Evolutionary conservation across 2,329 filamentous ascomycete genomes (phyloP).

Genomic region (Didymella glomerata): DNA sequence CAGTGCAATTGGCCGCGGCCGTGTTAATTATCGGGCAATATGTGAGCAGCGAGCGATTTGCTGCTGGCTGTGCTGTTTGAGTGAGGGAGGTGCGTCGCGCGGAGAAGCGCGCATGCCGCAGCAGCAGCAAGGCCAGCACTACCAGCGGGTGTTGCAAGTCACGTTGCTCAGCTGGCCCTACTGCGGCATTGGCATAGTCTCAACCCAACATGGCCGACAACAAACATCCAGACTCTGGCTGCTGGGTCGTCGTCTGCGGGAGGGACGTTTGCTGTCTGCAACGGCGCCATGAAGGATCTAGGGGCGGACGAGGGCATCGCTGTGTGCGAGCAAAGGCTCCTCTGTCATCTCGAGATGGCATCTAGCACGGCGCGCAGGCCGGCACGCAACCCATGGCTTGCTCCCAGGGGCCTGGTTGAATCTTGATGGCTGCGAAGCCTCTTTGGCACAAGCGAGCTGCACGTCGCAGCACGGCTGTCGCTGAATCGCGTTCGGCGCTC

Average conservation of each 20-base stretch:
- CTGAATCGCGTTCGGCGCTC: slow-evolving; percentile 31
- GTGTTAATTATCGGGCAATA: slow-evolving; percentile 39
- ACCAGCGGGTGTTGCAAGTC: slow-evolving; percentile 32
- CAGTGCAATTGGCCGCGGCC: slow-evolving; percentile 31
- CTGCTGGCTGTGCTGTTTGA: slow-evolving; percentile 21
- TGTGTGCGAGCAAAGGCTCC: slow-evolving; percentile 28
- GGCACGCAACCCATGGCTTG: slow-evolving; percentile 33
- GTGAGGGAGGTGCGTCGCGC: slow-evolving; percentile 17
- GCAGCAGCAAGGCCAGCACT: slow-evolving; percentile 11
- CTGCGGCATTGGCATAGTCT: slow-evolving; percentile 12
- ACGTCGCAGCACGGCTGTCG: slow-evolving; percentile 19
- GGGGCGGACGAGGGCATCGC: slow-evolving; percentile 17
- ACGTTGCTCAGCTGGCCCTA: slow-evolving; percentile 27
- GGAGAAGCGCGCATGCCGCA: slow-evolving; percentile 35
- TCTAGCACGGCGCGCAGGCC: slow-evolving; percentile 34
- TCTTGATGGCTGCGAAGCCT: slow-evolving; percentile 18
- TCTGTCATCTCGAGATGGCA: slow-evolving; percentile 24
- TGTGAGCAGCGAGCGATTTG: slow-evolving; percentile 19
- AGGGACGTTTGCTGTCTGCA: slow-evolving; percentile 36
- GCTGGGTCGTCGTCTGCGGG: slow-evolving; percentile 19
- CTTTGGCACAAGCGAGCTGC: slow-evolving; percentile 38
- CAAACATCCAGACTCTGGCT: slow-evolving; percentile 7
- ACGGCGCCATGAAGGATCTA: slow-evolving; percentile 24
- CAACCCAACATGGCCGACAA: slow-evolving; percentile 1
- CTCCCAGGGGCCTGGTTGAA: slow-evolving; percentile 37